A percentile compares a stretch with the other conserved stretches of the same genome.
These are phyloP conservation scores for Metahyphopichia silvanorum DNA, from an alignment of 805 yeast genomes.

Conservation along the genomic window DNA sequence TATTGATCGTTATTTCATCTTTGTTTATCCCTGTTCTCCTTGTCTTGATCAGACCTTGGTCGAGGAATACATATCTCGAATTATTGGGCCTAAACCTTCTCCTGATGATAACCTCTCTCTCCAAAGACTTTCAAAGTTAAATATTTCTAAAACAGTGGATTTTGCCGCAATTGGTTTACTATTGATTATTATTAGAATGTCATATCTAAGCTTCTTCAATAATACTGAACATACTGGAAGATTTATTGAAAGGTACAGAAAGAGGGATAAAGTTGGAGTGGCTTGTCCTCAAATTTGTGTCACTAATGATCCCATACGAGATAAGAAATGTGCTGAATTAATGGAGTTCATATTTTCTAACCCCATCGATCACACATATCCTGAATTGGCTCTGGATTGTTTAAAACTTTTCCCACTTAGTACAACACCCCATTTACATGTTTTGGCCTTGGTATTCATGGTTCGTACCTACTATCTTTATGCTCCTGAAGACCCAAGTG, in stretches of 20 bases:
- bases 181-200: constrained; percentile 29
- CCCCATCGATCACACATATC: constrained; percentile 14
- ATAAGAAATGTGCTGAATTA: constrained; percentile 3
- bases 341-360: no score
- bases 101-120: constrained; percentile 12
- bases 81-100: constrained; percentile 39
- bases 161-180: constrained; percentile 33
- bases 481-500: constrained; percentile 48
- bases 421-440: constrained; percentile 30
- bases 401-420: constrained; percentile 14
- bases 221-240: constrained; percentile 29
- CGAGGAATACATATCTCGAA: constrained; percentile 37
- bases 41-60: constrained; percentile 58
- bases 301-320: neutral
- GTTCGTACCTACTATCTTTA: constrained; percentile 44
- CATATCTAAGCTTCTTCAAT: constrained; percentile 35
- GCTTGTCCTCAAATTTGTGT: neutral
- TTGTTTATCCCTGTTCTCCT: constrained; percentile 63
- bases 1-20: constrained; percentile 56
- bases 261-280: neutral
- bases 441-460: constrained; percentile 47
- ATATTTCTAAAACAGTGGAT: constrained; percentile 28
- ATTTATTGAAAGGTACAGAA: no score
- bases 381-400: constrained; percentile 19
- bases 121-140: constrained; percentile 10